These are phyloP conservation scores for Stagonosporopsis tanaceti DNA, from an alignment of 2,329 filamentous ascomycete species.

Conservation along the genomic window DNA sequence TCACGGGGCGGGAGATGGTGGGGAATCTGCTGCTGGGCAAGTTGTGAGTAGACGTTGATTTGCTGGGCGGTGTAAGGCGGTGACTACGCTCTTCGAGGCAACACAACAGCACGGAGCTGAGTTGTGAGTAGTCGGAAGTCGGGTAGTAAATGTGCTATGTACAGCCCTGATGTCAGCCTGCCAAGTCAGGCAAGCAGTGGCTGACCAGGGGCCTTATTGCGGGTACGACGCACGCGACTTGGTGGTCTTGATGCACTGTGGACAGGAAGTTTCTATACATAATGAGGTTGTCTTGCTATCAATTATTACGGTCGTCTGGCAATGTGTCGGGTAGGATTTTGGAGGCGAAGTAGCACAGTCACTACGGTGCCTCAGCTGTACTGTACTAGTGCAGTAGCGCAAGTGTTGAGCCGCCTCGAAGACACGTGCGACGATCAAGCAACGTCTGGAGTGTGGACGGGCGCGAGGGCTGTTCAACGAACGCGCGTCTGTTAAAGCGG, in stretches of 20 bases:
- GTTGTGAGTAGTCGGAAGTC: background rate
- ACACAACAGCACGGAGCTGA: background rate
- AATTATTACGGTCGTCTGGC: background rate
- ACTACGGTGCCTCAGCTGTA: background rate
- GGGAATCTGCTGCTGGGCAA: conserved; percentile 63
- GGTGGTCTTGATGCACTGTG: background rate
- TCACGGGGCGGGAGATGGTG: conserved; percentile 81
- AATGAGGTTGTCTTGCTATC: background rate
- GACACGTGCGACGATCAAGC: background rate
- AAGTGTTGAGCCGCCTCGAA: background rate
- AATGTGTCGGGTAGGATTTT: background rate
- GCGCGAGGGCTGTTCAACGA: too few species aligned
- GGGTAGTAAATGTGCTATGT: background rate
- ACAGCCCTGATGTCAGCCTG: conserved; percentile 2
- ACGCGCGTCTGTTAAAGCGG: conserved; percentile 8
- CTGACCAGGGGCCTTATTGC: conserved; percentile 1
- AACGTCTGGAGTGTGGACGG: too few species aligned
- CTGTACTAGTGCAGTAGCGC: background rate
- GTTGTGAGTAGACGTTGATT: conserved; percentile 14
- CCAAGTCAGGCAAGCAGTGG: conserved; percentile 6
- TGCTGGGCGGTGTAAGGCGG: too few species aligned
- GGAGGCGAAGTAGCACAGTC: background rate
- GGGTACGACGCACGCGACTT: conserved; percentile 12
- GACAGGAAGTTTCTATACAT: background rate
- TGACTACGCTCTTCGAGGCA: background rate